phyloP scores from a whole-genome alignment of 352 stramenopile species.

The Phytophthora palmivora region DNA sequence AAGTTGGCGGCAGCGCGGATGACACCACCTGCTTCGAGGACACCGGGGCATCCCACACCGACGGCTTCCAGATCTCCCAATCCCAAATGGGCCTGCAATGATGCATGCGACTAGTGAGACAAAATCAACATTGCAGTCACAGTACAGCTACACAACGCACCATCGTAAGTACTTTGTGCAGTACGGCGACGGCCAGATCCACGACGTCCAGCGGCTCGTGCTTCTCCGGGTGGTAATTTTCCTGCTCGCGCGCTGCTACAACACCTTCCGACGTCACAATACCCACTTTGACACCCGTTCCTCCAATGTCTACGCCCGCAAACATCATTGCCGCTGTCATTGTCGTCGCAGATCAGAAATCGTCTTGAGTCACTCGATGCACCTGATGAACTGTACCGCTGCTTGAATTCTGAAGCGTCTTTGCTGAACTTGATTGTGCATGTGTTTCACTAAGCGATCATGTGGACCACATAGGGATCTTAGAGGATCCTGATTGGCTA shows the following conservation, averaged over 20 bases:
- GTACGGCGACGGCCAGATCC: conserved; percentile 43
- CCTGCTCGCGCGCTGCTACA: conserved; percentile 58
- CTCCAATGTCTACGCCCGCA: conserved; percentile 78
- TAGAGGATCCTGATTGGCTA: conserved; percentile 18
- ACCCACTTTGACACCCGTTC: conserved; percentile 77
- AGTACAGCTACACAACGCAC: conserved; percentile 24
- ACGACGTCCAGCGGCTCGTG: conserved; percentile 64
- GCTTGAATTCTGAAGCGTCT: conserved; percentile 17
- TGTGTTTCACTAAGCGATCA: neutral
- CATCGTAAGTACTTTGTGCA: conserved; percentile 52
- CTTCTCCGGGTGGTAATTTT: conserved; percentile 45
- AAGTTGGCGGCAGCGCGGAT: conserved; percentile 79
- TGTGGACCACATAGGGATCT: too few species aligned
- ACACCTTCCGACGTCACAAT: conserved; percentile 57
- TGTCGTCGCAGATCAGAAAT: neutral
- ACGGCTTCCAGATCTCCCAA: conserved; percentile 52
- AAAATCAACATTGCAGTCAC: neutral
- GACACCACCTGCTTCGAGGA: conserved; percentile 55
- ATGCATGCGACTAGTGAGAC: conserved; percentile 12
- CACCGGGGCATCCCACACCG: conserved; percentile 71
- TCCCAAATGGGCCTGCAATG: conserved; percentile 32
- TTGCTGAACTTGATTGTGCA: conserved; percentile 6
- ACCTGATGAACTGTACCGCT: neutral
- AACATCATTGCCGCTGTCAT: conserved; percentile 44
- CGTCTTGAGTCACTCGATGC: neutral